Conservation (phyloP, 2,329 filamentous ascomycete genomes). For the Dactylonectria estremocensis region DNA sequence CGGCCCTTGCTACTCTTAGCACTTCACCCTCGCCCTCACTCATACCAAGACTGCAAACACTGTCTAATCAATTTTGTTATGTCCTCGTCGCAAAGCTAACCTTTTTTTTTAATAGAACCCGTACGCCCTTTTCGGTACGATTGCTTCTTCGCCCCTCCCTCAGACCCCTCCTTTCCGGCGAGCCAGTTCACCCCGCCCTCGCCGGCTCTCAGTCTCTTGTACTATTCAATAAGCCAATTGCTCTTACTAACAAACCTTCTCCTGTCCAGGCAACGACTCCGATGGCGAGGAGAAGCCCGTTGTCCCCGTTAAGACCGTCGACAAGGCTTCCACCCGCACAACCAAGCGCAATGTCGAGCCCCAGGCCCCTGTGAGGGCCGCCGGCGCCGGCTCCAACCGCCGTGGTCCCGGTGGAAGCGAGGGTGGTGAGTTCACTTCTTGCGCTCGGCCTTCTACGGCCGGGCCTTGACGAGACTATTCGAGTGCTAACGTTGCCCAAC, state of each 20-base stretch:
- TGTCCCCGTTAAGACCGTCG: constrained; percentile 89
- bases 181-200: constrained; percentile 37
- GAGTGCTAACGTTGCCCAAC: constrained; percentile 35
- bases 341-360: constrained; percentile 89
- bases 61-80: constrained; percentile 4
- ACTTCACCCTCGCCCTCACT: constrained; percentile 8
- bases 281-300: constrained; percentile 79
- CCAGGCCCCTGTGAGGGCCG: constrained; percentile 72
- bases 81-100: constrained; percentile 39
- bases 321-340: constrained; percentile 83
- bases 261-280: constrained; percentile 70
- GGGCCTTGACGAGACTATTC: constrained; percentile 15
- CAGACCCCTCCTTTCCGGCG: constrained; percentile 31
- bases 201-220: constrained; percentile 31
- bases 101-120: constrained; percentile 80
- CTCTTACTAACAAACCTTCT: constrained; percentile 42
- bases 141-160: constrained; percentile 42
- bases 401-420: constrained; percentile 82
- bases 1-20: constrained; percentile 8
- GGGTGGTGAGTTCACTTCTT: constrained; percentile 76
- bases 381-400: constrained; percentile 60
- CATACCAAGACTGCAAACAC: not conserved
- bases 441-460: not conserved
- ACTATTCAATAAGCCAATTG: constrained; percentile 40
- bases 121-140: constrained; percentile 92